Evolutionary conservation across 2,329 filamentous ascomycete genomes (phyloP), one percentile per base, ranked within the genome.

Genomic region (Tolypocladium tundrense): DNA sequence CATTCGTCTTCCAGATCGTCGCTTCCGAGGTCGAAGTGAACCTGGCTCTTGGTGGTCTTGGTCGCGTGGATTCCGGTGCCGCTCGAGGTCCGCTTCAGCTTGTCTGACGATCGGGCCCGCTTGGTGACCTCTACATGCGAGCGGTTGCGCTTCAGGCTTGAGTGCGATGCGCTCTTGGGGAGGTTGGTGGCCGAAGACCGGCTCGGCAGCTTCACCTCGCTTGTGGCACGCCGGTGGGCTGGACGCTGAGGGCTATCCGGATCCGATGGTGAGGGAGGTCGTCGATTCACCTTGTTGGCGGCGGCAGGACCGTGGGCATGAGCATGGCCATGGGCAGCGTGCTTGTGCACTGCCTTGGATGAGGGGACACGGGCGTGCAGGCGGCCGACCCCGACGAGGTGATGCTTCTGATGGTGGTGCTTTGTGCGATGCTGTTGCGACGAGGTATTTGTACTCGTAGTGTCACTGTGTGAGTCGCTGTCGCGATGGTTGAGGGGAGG

Each of bases 21-120:
- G 63, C 74, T 79, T 56, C 84, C 84, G 57, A 87, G 75, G 64
- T 86, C 83, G 64, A 87, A 87, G 66, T 85, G 84, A 39, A 87
- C 84, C 61, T 81, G 79, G 33, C 70, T 69, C 66, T 80, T 82
- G 63, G 63, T 62, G 37, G 69, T 57, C 42, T 71, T 70, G 54
- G 73, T 76, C 61, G 73, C 66, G 64, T 72, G 70, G 60, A 79
- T 74, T 59, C 75, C 73, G 35, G 77, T 78, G 57, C 81, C 78
- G 56, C 79, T 82, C 14, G 76, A 72, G 31, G 78, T 75, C 58
- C 79, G 78, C 67, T 83, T 83, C 54, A 83, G 73, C 64, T 76
- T 78, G 61, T 77, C 76, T 48, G 76, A 70, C 16, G 80, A 80
- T 64, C 79, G 82, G 51, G 72, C 72, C 58, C 77, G 77, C 66